phyloP scores from a whole-genome alignment of 768 basidiomycete species.

The Cystoderma amianthinum region DNA sequence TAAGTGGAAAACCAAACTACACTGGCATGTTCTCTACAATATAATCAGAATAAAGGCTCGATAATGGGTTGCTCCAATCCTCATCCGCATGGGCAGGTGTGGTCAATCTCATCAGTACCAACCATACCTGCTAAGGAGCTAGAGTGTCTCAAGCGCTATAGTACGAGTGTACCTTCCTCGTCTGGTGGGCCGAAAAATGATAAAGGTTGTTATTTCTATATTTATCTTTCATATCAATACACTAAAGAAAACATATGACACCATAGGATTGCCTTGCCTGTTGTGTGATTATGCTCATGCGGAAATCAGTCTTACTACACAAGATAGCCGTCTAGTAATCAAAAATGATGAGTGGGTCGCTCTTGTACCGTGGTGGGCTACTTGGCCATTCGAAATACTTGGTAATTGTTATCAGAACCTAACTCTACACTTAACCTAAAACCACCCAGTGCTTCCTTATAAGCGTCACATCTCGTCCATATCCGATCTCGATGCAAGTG shows the following conservation, averaged over 20 bases:
- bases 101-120: slow-evolving; percentile 73
- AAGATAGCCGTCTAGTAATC: slow-evolving; percentile 55
- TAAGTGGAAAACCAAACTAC: slow-evolving; percentile 16
- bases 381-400: slow-evolving; percentile 87
- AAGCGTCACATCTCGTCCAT: slow-evolving; percentile 75
- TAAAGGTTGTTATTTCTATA: slow-evolving; percentile 27
- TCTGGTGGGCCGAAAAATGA: slow-evolving; percentile 51
- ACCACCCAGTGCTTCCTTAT: slow-evolving; percentile 59
- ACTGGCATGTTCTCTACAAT: neutral
- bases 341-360: slow-evolving; percentile 76
- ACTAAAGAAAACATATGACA: neutral
- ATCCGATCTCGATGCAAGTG: slow-evolving; percentile 47
- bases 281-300: slow-evolving; percentile 75
- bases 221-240: neutral
- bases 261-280: slow-evolving; percentile 54
- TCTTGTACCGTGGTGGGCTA: slow-evolving; percentile 92
- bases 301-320: slow-evolving; percentile 37
- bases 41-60: slow-evolving; percentile 77
- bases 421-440: neutral
- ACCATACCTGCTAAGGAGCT: slow-evolving; percentile 66
- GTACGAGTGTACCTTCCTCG: slow-evolving; percentile 6
- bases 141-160: slow-evolving; percentile 44
- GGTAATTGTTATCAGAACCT: slow-evolving; percentile 28
- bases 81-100: slow-evolving; percentile 89
- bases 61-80: slow-evolving; percentile 97